Conservation (phyloP, 164 flowering plant genomes). For the Magnolia sinica region DNA sequence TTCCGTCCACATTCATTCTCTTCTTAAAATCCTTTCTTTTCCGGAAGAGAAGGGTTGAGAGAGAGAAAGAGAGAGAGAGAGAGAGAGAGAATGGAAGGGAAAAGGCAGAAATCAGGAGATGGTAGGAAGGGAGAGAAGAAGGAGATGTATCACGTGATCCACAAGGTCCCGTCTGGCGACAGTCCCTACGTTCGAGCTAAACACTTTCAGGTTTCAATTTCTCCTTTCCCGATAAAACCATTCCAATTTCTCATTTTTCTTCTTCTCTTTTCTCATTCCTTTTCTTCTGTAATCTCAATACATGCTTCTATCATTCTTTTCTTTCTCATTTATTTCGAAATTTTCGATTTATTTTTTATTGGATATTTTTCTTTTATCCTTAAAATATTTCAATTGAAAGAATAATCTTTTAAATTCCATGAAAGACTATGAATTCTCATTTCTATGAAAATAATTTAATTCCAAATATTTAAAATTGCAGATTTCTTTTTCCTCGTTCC, state of each 20-base stretch:
- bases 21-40: neutral
- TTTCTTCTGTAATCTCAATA: neutral
- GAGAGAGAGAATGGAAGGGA: neutral
- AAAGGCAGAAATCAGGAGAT: neutral
- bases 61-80: neutral
- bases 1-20: slow-evolving; percentile 5
- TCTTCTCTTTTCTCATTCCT: neutral
- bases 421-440: no score
- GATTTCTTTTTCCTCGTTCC: no score
- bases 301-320: neutral
- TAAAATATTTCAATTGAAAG: no score
- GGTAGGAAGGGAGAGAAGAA: slow-evolving; percentile 3
- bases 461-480: no score
- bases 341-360: no score
- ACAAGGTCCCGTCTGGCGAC: slow-evolving; percentile 81
- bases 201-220: slow-evolving; percentile 63
- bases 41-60: neutral
- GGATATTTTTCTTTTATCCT: no score
- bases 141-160: slow-evolving; percentile 56
- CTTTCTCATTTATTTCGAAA: neutral
- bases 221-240: neutral
- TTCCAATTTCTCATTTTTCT: neutral
- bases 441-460: no score
- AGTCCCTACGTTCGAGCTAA: slow-evolving; percentile 83
- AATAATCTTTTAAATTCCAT: no score